Conservation (phyloP, 208 protist species). For the Wallacemonas sp. region DNA sequence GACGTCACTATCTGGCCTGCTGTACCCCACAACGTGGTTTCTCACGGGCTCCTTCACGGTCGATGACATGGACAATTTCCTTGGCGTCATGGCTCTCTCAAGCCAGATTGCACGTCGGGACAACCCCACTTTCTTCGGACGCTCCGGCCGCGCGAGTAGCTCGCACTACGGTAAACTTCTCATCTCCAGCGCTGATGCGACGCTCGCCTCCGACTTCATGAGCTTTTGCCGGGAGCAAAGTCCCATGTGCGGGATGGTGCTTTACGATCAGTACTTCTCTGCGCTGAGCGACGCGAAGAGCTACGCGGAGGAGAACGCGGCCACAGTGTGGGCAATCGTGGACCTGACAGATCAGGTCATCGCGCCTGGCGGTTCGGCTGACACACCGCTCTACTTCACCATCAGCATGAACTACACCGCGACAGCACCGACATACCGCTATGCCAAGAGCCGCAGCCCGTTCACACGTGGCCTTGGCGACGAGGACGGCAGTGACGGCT, state of each 20-base stretch:
- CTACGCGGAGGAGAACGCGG: constrained; percentile 44
- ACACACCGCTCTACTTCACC: constrained; percentile 40
- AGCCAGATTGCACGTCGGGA: constrained; percentile 27
- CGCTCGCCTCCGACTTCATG: constrained; percentile 42
- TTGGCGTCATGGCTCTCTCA: constrained; percentile 44
- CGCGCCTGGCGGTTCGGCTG: background rate
- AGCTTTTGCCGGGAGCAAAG: constrained; percentile 40
- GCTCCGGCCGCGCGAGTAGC: constrained; percentile 29
- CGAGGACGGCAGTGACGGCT: constrained; percentile 25
- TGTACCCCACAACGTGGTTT: constrained; percentile 38
- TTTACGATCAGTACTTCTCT: constrained; percentile 38
- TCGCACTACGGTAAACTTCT: constrained; percentile 75
- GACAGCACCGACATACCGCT: constrained; percentile 55
- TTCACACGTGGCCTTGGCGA: constrained; percentile 35
- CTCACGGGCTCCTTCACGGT: constrained; percentile 25
- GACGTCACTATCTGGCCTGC: constrained; percentile 12
- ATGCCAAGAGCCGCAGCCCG: constrained; percentile 25
- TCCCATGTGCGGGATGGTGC: constrained; percentile 45
- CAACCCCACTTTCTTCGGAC: constrained; percentile 53
- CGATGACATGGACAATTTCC: constrained; percentile 53
- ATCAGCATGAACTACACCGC: constrained; percentile 90
- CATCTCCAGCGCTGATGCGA: constrained; percentile 36
- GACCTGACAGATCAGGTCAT: constrained; percentile 33
- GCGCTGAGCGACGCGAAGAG: constrained; percentile 40
- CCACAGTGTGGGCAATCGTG: constrained; percentile 76